phyloP scores from a whole-genome alignment of 2,329 filamentous ascomycete genomes.

The Calycina marina region DNA sequence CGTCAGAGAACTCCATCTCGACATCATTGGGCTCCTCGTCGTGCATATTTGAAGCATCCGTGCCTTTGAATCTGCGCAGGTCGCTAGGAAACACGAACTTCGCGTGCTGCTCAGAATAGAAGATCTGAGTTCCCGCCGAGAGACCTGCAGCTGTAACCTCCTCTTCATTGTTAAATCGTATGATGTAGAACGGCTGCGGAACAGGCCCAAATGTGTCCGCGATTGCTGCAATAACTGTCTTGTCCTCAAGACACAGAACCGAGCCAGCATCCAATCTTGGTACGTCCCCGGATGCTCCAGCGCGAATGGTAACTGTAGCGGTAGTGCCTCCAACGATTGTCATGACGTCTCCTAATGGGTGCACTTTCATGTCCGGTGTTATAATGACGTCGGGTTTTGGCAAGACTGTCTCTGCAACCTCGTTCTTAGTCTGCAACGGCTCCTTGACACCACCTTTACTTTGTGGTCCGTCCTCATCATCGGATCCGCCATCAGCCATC shows the following conservation, averaged over 20 bases:
- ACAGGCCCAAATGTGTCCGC: conserved; percentile 77
- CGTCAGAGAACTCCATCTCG: conserved; percentile 91
- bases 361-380: conserved; percentile 61
- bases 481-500: conserved; percentile 72
- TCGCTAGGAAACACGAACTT: conserved; percentile 77
- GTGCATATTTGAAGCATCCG: conserved; percentile 86
- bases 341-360: conserved; percentile 61
- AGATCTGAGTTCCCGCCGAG: conserved; percentile 55
- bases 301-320: conserved; percentile 65
- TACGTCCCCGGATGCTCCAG: conserved; percentile 64
- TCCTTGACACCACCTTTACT: conserved; percentile 26
- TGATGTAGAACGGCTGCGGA: conserved; percentile 71
- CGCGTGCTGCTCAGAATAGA: conserved; percentile 66
- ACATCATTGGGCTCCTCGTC: conserved; percentile 81
- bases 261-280: conserved; percentile 76
- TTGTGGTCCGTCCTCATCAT: conserved; percentile 49
- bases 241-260: conserved; percentile 63
- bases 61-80: conserved; percentile 67
- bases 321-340: conserved; percentile 65
- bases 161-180: conserved; percentile 55
- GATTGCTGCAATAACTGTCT: conserved; percentile 67
- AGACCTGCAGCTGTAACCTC: conserved; percentile 56
- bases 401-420: conserved; percentile 46
- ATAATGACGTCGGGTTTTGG: conserved; percentile 69
- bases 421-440: conserved; percentile 69